Evolutionary conservation across 257 asterid genomes (phyloP), one percentile per base, ranked within the genome.

Genomic region (Solanum rostratum): DNA sequence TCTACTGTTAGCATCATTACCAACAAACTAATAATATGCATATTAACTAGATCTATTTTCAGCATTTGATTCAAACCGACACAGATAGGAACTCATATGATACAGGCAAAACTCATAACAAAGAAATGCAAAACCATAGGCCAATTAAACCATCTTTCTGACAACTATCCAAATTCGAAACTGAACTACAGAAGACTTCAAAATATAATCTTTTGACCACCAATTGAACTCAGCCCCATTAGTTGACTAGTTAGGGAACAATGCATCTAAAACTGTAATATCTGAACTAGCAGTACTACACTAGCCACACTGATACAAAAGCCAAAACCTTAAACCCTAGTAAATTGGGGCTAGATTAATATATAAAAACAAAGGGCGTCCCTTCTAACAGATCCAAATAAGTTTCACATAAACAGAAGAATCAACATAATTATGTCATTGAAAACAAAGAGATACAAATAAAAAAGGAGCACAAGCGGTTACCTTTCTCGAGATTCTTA

Each of bases 401-500:
- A 41, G 54, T 41, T 71, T 1, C 37, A 5, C 7, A 43, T 41
- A 71, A 3, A 71, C 37, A 43, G 13, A n/a, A 71, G 19, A 71
- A 71, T 43, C n/a, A 33, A 71, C 7, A 71, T n/a, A 71, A 5
- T 41, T 0, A 11, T n/a, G 55, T n/a, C 57, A 71, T 43, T 43
- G 33, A 11, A 71, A 24, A 60, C 27, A 19, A 69, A 9, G 3
- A 70, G 7, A 70, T 18, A 2, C 41, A 39, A 29, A 45, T 18
- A 45, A 15, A n/a, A n/a, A 45, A 22, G 81, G 10, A 73, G 55
- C 33, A 45, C 24, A 49, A 76, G 18, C 24, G 39, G 24, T 22
- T 13, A 76, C 95, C 95, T 89, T 92, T 92, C 84, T 92, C 95
- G 49, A 92, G 91, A 86, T 92, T 92, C 90, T 91, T 92, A 74